Percentiles rank a stretch among this genome's conserved stretches.
phyloP scores from a whole-genome alignment of 2,329 filamentous ascomycete species.

The Plectosphaerella plurivora region DNA sequence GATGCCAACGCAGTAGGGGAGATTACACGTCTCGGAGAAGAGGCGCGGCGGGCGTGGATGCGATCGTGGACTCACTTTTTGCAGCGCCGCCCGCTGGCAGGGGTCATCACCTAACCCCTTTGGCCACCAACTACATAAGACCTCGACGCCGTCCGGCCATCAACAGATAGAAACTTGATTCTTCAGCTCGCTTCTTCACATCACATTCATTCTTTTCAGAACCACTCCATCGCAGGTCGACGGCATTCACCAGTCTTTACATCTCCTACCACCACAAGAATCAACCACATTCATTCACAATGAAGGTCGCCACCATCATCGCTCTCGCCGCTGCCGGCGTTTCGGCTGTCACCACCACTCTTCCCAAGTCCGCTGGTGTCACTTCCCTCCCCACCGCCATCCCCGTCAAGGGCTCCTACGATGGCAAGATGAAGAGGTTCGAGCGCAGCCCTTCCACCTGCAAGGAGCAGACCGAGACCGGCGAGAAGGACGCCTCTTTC shows the following conservation, averaged over 20 bases:
- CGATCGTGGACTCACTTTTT: too few relatives aligned
- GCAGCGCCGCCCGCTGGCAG: too few relatives aligned
- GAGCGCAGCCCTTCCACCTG: constrained; percentile 35
- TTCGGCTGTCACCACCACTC: constrained; percentile 2
- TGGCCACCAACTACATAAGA: too few relatives aligned
- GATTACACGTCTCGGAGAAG: too few relatives aligned
- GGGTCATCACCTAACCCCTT: too few relatives aligned
- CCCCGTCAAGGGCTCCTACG: constrained; percentile 32
- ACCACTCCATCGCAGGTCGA: background rate
- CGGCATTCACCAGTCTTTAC: background rate
- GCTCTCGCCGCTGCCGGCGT: background rate
- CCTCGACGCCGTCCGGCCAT: too few relatives aligned
- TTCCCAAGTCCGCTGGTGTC: constrained; percentile 23
- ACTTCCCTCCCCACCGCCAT: constrained; percentile 32
- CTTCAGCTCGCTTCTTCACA: background rate
- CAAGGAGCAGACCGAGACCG: constrained; percentile 33
- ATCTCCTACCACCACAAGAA: background rate
- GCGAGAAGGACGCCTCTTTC: constrained; percentile 33
- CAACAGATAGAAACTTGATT: background rate
- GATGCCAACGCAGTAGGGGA: too few relatives aligned
- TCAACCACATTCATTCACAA: background rate
- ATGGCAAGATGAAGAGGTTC: constrained; percentile 43
- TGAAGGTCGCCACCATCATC: background rate
- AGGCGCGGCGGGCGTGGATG: too few relatives aligned
- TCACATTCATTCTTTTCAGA: background rate